phyloP scores from a whole-genome alignment of 2,329 filamentous ascomycete genomes.

The Corniculantispora saksenae region DNA sequence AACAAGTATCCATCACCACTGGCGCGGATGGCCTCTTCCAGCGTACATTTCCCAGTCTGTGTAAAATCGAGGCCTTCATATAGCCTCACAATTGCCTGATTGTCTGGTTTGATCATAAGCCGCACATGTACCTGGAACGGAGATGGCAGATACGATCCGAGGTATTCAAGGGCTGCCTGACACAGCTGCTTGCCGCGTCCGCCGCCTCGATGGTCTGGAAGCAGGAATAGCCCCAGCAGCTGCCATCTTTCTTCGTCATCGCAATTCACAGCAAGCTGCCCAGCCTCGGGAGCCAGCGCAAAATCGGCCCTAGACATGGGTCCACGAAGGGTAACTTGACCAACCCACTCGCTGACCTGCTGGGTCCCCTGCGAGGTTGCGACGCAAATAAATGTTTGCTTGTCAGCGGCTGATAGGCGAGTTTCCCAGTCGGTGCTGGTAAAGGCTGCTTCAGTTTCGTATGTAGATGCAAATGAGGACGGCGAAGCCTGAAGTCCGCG shows the following conservation, averaged over 20 bases:
- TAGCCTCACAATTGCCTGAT: not conserved
- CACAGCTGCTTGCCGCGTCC: constrained; percentile 20
- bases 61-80: not conserved
- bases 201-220: constrained; percentile 21
- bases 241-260: constrained; percentile 22
- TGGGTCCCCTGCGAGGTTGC: not conserved
- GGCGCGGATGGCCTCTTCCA: not conserved
- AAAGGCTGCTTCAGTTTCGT: not conserved
- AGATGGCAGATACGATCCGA: not conserved
- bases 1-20: not conserved
- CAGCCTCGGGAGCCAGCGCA: constrained; percentile 1
- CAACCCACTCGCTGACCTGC: constrained; percentile 13
- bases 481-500: not conserved
- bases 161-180: constrained; percentile 18
- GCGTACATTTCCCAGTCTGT: not conserved
- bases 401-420: not conserved
- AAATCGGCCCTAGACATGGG: constrained; percentile 9
- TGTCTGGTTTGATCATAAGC: not conserved
- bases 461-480: not conserved
- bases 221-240: constrained; percentile 21
- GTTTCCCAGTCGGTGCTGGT: not conserved
- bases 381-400: constrained; percentile 16
- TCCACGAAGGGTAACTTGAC: constrained; percentile 19
- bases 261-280: not conserved
- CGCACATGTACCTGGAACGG: not conserved